Conservation (phyloP, 2,329 filamentous ascomycete genomes). For the Alternaria ventricosa region DNA sequence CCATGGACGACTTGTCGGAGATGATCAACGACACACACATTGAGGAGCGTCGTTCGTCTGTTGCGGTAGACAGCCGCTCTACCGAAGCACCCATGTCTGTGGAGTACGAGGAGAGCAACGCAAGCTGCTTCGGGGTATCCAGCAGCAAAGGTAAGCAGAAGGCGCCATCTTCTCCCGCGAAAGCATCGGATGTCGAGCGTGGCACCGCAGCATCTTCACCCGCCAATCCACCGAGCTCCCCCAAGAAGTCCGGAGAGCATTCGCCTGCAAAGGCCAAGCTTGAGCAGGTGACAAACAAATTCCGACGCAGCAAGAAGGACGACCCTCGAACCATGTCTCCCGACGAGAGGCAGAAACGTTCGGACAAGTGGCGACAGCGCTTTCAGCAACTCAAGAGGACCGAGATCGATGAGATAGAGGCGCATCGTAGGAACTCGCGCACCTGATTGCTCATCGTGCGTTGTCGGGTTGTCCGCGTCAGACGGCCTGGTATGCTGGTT, state of each 20-base stretch:
- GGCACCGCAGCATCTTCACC: slow-evolving; percentile 32
- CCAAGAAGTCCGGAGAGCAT: slow-evolving; percentile 46
- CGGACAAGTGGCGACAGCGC: slow-evolving; percentile 46
- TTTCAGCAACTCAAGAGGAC: slow-evolving; percentile 43
- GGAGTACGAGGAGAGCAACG: slow-evolving; percentile 29
- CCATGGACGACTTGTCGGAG: slow-evolving; percentile 48
- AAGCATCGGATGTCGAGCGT: slow-evolving; percentile 18
- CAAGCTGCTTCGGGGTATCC: slow-evolving; percentile 42
- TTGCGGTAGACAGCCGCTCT: slow-evolving; percentile 9
- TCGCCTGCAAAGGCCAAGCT: slow-evolving; percentile 57
- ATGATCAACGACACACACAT: slow-evolving; percentile 29
- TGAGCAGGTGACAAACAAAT: slow-evolving; percentile 55
- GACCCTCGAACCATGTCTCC: slow-evolving; percentile 45
- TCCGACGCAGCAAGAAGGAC: slow-evolving; percentile 48
- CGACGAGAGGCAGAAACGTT: slow-evolving; percentile 45
- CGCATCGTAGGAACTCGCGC: slow-evolving; percentile 22
- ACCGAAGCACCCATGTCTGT: background rate
- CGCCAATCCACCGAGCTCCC: slow-evolving; percentile 33
- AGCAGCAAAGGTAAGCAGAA: slow-evolving; percentile 44
- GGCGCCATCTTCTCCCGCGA: slow-evolving; percentile 30
- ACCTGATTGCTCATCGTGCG: slow-evolving; percentile 1
- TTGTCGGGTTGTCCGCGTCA: background rate
- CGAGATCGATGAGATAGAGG: slow-evolving; percentile 38
- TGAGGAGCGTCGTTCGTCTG: slow-evolving; percentile 16
- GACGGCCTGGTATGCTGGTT: background rate